Percentiles rank a stretch among this genome's conserved stretches.
Evolutionary conservation across 345 rosid species (phyloP).

Genomic region (Abelmoschus esculentus): DNA sequence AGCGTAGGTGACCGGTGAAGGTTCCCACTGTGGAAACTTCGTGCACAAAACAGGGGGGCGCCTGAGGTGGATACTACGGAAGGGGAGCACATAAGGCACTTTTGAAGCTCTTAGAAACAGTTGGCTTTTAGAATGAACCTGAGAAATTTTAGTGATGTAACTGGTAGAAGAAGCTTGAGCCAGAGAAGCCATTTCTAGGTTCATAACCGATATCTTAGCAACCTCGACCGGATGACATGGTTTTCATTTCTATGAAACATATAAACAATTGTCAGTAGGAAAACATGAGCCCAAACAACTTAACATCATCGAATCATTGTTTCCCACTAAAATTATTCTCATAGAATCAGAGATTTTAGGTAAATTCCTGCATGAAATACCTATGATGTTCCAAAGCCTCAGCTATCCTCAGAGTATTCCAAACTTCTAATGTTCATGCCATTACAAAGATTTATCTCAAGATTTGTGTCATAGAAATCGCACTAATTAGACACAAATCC

Average conservation of each 20-base stretch:
- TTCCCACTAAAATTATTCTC: neutral
- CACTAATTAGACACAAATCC: neutral
- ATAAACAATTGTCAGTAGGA: neutral
- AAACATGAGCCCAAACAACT: neutral
- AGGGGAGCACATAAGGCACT: constrained; percentile 3
- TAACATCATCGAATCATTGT: neutral
- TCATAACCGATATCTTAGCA: constrained; percentile 22
- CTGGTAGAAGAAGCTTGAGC: constrained; percentile 30
- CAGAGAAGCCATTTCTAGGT: constrained; percentile 43
- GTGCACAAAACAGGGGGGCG: constrained; percentile 36
- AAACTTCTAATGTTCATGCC: neutral
- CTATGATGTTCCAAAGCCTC: neutral
- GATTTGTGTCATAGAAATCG: neutral
- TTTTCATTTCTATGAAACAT: constrained; percentile 13
- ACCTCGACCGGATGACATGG: neutral
- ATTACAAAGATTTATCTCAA: neutral
- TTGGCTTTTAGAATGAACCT: constrained; percentile 21
- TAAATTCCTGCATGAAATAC: neutral
- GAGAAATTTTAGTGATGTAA: constrained; percentile 17
- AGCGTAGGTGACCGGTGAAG: constrained; percentile 42
- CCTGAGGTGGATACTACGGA: constrained; percentile 15
- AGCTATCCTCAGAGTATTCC: neutral
- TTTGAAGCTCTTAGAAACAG: constrained; percentile 23
- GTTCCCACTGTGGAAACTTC: constrained; percentile 56
- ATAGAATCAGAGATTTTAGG: constrained; percentile 4